Percentiles rank a stretch among this genome's conserved stretches.
Evolutionary conservation across 2,329 filamentous ascomycete species (phyloP).

Genomic region (Chaetomium strumarium): DNA sequence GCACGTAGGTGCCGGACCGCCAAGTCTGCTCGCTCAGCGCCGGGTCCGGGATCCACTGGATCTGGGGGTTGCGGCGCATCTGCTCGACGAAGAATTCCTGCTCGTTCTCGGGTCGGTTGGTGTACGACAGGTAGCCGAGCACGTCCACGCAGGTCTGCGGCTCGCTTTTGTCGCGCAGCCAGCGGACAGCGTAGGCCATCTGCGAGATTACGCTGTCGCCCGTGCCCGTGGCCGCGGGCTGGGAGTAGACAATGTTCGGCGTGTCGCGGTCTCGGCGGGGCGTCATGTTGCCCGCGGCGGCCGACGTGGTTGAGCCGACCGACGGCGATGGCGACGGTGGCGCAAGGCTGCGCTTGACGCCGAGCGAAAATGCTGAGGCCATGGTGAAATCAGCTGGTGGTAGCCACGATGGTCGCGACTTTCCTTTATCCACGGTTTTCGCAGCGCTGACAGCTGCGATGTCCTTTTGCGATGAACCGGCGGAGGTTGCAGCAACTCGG

Average conservation of each 20-base stretch:
- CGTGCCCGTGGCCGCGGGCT: constrained; percentile 68
- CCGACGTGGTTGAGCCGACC: constrained; percentile 43
- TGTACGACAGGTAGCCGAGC: constrained; percentile 71
- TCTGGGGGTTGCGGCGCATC: constrained; percentile 57
- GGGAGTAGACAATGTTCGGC: constrained; percentile 56
- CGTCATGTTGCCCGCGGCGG: constrained; percentile 57
- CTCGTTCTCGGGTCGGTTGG: constrained; percentile 53
- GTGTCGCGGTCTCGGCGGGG: constrained; percentile 55
- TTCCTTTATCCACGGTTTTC: too few relatives aligned
- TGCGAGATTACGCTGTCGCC: constrained; percentile 80
- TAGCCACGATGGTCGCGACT: too few relatives aligned
- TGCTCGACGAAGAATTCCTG: constrained; percentile 62
- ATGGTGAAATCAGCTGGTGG: constrained; percentile 39
- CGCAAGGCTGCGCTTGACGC: constrained; percentile 42
- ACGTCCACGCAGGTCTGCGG: constrained; percentile 69
- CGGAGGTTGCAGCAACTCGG: background rate
- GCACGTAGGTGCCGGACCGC: constrained; percentile 67
- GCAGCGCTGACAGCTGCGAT: background rate
- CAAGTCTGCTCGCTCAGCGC: constrained; percentile 62
- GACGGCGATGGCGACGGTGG: constrained; percentile 59
- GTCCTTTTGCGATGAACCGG: background rate
- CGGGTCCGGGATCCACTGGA: constrained; percentile 51
- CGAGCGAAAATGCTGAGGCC: constrained; percentile 56
- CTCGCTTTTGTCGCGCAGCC: constrained; percentile 67
- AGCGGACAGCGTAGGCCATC: constrained; percentile 79